Evolutionary conservation across 163 green algal species (phyloP).

Genomic region (Scenedesmus sp.): DNA sequence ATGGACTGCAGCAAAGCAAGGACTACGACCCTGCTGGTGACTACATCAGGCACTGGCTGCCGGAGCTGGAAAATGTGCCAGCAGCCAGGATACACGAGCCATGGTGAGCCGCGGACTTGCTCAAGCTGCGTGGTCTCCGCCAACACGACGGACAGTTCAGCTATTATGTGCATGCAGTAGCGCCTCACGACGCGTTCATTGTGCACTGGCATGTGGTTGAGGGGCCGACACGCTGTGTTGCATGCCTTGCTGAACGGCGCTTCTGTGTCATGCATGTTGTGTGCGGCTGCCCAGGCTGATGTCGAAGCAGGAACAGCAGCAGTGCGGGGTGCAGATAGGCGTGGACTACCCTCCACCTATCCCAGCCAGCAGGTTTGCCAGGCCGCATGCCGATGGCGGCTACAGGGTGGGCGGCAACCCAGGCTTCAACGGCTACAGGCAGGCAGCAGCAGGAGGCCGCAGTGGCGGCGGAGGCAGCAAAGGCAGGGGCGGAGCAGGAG

Average conservation of each 20-base stretch:
- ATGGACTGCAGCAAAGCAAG: conserved; percentile 66
- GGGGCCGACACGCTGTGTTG: neutral
- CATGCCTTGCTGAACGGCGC: neutral
- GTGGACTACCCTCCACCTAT: conserved; percentile 82
- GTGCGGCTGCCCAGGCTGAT: conserved; percentile 32
- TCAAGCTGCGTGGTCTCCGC: neutral
- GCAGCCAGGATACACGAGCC: conserved; percentile 85
- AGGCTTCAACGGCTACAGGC: conserved; percentile 25
- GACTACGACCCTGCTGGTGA: conserved; percentile 93
- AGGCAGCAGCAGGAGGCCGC: conserved; percentile 25
- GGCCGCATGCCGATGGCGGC: conserved; percentile 18
- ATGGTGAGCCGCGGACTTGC: conserved; percentile 65
- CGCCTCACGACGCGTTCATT: too few relatives aligned
- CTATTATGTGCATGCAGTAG: too few relatives aligned
- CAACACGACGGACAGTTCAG: neutral
- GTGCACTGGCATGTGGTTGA: neutral
- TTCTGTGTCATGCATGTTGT: neutral
- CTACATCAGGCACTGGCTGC: conserved; percentile 93
- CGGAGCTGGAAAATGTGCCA: conserved; percentile 89
- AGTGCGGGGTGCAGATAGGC: conserved; percentile 76
- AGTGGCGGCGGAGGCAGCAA: conserved; percentile 40
- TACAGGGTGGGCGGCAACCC: conserved; percentile 33
- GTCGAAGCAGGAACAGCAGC: conserved; percentile 40
- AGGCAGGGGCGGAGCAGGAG: conserved; percentile 42
- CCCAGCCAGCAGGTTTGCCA: conserved; percentile 37